Evolutionary conservation across 2,329 filamentous ascomycete genomes (phyloP).

Genomic region (Epichloe aotearoae): DNA sequence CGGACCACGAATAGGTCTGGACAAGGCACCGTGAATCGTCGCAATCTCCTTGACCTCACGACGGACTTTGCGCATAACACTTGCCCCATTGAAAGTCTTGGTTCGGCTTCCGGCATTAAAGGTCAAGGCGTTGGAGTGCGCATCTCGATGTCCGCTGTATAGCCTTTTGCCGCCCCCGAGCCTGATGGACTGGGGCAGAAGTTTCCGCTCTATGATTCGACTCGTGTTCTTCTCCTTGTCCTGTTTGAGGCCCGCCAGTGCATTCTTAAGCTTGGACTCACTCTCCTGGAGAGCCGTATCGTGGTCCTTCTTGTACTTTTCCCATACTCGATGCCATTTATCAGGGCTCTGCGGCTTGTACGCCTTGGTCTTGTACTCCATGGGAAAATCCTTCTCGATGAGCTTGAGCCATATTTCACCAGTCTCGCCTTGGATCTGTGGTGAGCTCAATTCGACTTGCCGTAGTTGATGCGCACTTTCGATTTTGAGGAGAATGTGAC

Average conservation of each 20-base stretch:
- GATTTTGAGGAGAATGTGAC: slow-evolving; percentile 56
- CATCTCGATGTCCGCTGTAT: slow-evolving; percentile 17
- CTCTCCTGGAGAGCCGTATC: slow-evolving; percentile 45
- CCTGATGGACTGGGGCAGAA: slow-evolving; percentile 29
- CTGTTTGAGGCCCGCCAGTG: slow-evolving; percentile 43
- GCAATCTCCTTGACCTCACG: slow-evolving; percentile 43
- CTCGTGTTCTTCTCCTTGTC: slow-evolving; percentile 44
- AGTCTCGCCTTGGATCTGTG: slow-evolving; percentile 59
- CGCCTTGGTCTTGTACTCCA: slow-evolving; percentile 46
- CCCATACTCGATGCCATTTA: slow-evolving; percentile 70
- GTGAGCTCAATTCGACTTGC: slow-evolving; percentile 59
- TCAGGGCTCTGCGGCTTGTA: slow-evolving; percentile 51
- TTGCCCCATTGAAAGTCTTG: slow-evolving; percentile 36
- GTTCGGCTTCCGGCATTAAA: slow-evolving; percentile 38
- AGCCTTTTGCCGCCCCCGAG: slow-evolving; percentile 15
- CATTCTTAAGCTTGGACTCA: slow-evolving; percentile 41
- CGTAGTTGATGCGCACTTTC: slow-evolving; percentile 63
- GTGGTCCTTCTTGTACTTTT: slow-evolving; percentile 49
- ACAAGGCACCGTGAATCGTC: slow-evolving; percentile 32
- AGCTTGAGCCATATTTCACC: slow-evolving; percentile 66
- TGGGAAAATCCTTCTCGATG: slow-evolving; percentile 64
- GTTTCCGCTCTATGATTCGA: slow-evolving; percentile 39
- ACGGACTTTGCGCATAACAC: slow-evolving; percentile 41
- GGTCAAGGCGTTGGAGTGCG: slow-evolving; percentile 21
- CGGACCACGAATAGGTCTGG: slow-evolving; percentile 16